Conservation (phyloP, 805 yeast species). For the Starmerella geochares region DNA sequence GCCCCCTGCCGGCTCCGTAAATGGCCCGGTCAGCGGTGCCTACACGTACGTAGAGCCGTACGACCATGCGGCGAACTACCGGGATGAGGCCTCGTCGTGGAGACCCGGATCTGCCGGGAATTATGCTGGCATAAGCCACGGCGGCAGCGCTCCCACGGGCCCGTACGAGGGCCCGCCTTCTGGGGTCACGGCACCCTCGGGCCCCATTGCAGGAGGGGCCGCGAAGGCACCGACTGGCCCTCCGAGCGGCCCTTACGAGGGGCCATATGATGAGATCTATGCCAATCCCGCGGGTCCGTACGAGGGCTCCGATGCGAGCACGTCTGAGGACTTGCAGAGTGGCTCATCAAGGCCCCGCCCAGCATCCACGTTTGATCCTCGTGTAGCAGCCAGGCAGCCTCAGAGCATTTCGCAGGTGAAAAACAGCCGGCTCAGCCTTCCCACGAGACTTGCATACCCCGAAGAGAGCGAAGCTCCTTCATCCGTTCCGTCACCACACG, state of each 20-base stretch:
- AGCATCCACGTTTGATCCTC: not conserved
- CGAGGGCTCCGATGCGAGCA: not conserved
- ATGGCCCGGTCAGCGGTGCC: not conserved
- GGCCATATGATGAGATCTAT: not conserved
- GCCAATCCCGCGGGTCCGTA: not conserved
- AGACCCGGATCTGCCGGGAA: not conserved
- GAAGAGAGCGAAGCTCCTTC: not conserved
- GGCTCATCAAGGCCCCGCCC: not conserved
- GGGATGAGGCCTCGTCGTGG: not conserved
- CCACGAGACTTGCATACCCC: not conserved
- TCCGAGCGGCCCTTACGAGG: not conserved
- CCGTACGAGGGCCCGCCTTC: not conserved
- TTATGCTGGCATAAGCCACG: not conserved
- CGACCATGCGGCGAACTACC: not conserved
- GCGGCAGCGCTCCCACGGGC: not conserved
- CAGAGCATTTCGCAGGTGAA: not conserved
- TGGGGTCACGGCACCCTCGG: not conserved
- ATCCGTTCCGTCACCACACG: conserved; percentile 2
- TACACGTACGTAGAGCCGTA: not conserved
- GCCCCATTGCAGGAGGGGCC: not conserved
- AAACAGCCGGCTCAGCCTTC: conserved; percentile 1
- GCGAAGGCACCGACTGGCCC: not conserved
- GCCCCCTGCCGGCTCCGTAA: not conserved
- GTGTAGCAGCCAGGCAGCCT: not conserved
- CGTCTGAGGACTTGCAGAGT: too few relatives aligned